Evolutionary conservation across 805 yeast species (phyloP).

Genomic region (Metschnikowia koreensis): DNA sequence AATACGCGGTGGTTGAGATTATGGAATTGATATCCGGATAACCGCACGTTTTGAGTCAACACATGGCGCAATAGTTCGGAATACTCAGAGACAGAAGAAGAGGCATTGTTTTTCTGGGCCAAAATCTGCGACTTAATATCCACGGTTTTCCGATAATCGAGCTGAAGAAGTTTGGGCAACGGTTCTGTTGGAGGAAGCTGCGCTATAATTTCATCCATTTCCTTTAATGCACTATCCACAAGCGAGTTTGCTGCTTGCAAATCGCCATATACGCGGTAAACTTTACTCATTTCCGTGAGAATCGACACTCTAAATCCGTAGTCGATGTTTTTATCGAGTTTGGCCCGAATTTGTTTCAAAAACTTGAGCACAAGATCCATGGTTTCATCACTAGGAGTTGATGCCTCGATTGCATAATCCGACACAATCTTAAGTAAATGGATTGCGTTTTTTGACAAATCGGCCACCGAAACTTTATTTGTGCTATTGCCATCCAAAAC

Average conservation of each 20-base stretch:
- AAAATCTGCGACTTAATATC: slow-evolving; percentile 18
- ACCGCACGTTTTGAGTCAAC: slow-evolving; percentile 14
- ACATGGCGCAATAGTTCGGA: slow-evolving; percentile 3
- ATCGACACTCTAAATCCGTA: slow-evolving; percentile 25
- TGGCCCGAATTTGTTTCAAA: slow-evolving; percentile 25
- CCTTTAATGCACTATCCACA: slow-evolving; percentile 26
- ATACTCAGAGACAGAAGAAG: slow-evolving; percentile 3
- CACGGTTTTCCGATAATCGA: slow-evolving; percentile 19
- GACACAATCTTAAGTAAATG: slow-evolving; percentile 28
- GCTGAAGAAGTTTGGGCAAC: slow-evolving; percentile 22
- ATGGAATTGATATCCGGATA: slow-evolving; percentile 23
- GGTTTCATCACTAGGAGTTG: slow-evolving; percentile 16
- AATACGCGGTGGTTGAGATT: not conserved
- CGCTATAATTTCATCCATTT: slow-evolving; percentile 19
- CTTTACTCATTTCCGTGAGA: slow-evolving; percentile 28
- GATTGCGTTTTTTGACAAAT: slow-evolving; percentile 18
- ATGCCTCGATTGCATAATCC: slow-evolving; percentile 20
- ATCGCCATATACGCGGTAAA: slow-evolving; percentile 27
- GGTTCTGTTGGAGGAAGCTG: slow-evolving; percentile 11
- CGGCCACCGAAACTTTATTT: slow-evolving; percentile 5
- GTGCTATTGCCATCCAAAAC: slow-evolving; percentile 6
- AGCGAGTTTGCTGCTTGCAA: slow-evolving; percentile 22
- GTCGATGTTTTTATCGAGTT: slow-evolving; percentile 23
- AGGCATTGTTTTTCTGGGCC: not conserved
- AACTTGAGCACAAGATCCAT: slow-evolving; percentile 29